A percentile compares a stretch with the other conserved stretches of the same genome.
phyloP scores from a whole-genome alignment of 208 protist genomes.

The Leishmania turanica region DNA sequence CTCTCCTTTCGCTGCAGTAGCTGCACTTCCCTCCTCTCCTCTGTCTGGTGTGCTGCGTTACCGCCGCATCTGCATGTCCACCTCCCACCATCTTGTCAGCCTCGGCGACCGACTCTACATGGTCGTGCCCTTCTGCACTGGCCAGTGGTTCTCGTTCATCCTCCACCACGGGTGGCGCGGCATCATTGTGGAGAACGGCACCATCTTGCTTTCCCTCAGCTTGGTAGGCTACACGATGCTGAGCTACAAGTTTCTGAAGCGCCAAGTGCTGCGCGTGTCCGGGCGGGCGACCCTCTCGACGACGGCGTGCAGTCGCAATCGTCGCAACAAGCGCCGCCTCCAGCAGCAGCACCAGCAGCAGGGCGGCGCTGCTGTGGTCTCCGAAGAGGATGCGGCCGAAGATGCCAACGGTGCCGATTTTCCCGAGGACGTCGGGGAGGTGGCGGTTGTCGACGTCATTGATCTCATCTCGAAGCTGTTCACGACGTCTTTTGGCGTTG shows the following conservation, averaged over 20 bases:
- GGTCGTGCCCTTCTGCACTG: constrained; percentile 83
- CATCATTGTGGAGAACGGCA: constrained; percentile 76
- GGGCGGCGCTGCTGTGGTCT: constrained; percentile 6
- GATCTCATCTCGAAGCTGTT: constrained; percentile 72
- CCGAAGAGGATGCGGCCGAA: constrained; percentile 7
- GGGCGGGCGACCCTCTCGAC: constrained; percentile 28
- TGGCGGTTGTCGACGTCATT: constrained; percentile 67
- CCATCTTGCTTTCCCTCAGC: constrained; percentile 71
- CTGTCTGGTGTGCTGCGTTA: constrained; percentile 4
- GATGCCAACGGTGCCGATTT: neutral
- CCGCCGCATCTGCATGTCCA: constrained; percentile 14
- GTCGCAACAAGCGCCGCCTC: constrained; percentile 12
- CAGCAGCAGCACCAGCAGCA: constrained; percentile 7
- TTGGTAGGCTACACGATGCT: constrained; percentile 85
- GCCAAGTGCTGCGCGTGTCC: constrained; percentile 48
- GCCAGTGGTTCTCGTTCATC: constrained; percentile 88
- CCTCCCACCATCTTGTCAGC: constrained; percentile 46
- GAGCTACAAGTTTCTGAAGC: constrained; percentile 68
- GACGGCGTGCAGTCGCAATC: constrained; percentile 20
- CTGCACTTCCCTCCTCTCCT: neutral
- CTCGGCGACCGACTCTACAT: constrained; percentile 77
- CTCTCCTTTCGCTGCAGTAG: too few species aligned
- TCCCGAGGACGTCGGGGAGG: constrained; percentile 33
- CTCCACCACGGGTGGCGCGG: constrained; percentile 76
- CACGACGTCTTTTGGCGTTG: constrained; percentile 82